Percentiles rank a stretch among this genome's conserved stretches.
Conservation (phyloP, 768 basidiomycete species). For the Auriscalpium orientale region DNA sequence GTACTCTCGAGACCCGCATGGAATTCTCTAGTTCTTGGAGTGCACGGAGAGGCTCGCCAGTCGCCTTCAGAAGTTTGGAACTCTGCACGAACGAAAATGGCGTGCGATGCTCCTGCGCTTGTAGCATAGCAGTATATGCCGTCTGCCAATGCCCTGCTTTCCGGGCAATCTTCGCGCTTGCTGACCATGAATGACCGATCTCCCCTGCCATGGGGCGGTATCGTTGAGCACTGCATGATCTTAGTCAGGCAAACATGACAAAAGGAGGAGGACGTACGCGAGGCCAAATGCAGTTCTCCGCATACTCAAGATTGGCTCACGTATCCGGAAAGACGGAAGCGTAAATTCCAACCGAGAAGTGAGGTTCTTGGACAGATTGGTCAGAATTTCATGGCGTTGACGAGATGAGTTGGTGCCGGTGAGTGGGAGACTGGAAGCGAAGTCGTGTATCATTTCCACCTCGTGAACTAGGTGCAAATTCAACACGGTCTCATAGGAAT, state of each 20-base stretch:
- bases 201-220: conserved; percentile 6
- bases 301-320: conserved; percentile 86
- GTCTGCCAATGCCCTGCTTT: conserved; percentile 96
- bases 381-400: conserved; percentile 29
- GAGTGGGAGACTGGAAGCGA: conserved; percentile 31
- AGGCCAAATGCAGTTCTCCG: conserved; percentile 69
- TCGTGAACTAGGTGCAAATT: conserved; percentile 85
- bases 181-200: conserved; percentile 82
- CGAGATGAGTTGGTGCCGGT: conserved; percentile 31
- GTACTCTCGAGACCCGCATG: conserved; percentile 34
- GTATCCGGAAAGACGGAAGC: conserved; percentile 79
- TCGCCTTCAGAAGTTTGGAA: conserved; percentile 75
- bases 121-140: conserved; percentile 90
- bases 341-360: conserved; percentile 64
- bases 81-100: conserved; percentile 83
- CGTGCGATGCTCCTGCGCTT: conserved; percentile 68
- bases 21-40: conserved; percentile 79
- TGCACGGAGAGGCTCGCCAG: conserved; percentile 76
- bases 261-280: conserved; percentile 37
- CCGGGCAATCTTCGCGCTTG: conserved; percentile 91
- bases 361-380: conserved; percentile 43
- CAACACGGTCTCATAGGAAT: conserved; percentile 80
- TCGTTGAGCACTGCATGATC: conserved; percentile 2
- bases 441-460: conserved; percentile 57
- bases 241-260: not conserved